These are phyloP conservation scores for Aureobasidium musti DNA, from an alignment of 2,329 filamentous ascomycete species.

Conservation along the genomic window DNA sequence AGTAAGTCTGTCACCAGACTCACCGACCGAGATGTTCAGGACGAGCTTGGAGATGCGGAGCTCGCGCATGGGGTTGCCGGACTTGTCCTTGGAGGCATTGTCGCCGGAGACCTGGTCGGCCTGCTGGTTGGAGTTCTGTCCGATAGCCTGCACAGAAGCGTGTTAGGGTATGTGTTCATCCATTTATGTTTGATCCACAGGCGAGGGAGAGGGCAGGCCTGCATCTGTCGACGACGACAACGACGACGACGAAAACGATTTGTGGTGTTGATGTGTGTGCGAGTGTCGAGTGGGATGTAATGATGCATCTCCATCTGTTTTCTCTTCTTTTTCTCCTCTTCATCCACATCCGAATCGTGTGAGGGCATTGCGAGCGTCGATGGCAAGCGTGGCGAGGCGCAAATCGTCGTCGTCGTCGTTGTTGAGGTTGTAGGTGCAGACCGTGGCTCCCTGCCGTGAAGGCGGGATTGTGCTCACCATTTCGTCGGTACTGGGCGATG, in stretches of 20 bases:
- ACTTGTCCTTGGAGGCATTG: constrained; percentile 63
- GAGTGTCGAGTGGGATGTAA: not conserved
- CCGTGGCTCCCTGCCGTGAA: constrained; percentile 16
- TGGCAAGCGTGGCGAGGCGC: not conserved
- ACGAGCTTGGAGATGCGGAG: constrained; percentile 99
- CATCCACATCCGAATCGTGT: constrained; percentile 22
- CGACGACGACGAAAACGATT: not conserved
- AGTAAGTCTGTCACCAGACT: constrained; percentile 99
- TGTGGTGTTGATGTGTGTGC: not conserved
- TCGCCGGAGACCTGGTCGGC: constrained; percentile 32
- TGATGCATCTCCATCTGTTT: not conserved
- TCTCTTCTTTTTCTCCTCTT: not conserved
- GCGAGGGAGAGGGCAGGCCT: constrained; percentile 29
- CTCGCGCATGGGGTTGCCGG: constrained; percentile 98
- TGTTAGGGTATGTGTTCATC: constrained; percentile 25
- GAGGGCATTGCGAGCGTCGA: constrained; percentile 11
- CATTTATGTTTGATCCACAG: constrained; percentile 27
- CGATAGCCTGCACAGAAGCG: constrained; percentile 34
- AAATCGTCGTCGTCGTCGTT: constrained; percentile 18
- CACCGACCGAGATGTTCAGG: constrained; percentile 99
- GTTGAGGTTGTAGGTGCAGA: constrained; percentile 11
- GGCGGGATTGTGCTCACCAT: constrained; percentile 24
- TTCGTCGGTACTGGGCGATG: constrained; percentile 29
- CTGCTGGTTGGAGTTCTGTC: constrained; percentile 61
- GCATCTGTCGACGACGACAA: constrained; percentile 25